phyloP scores from a whole-genome alignment of 768 basidiomycete genomes.

The Lyophyllum semitale region DNA sequence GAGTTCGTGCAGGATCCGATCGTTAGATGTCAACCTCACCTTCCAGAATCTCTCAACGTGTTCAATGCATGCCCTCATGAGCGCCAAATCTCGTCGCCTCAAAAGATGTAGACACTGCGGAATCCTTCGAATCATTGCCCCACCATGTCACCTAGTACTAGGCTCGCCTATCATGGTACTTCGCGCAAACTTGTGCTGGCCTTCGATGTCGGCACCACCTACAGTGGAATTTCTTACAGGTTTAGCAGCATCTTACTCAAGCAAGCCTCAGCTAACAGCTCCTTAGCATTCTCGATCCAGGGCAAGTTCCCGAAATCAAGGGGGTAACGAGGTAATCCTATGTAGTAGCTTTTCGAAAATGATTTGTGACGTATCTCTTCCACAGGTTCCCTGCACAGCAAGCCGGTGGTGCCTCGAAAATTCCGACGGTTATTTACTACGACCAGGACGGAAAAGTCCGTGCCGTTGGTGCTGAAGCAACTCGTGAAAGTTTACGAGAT shows the following conservation, averaged over 20 bases:
- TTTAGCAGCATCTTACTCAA: neutral
- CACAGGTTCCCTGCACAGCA: slow-evolving; percentile 52
- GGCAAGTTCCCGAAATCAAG: slow-evolving; percentile 40
- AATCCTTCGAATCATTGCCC: neutral
- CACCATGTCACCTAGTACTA: slow-evolving; percentile 7
- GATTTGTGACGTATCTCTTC: neutral
- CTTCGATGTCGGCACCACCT: slow-evolving; percentile 52
- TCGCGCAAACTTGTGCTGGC: slow-evolving; percentile 43
- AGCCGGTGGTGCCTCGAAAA: slow-evolving; percentile 48
- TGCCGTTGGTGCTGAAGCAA: slow-evolving; percentile 52
- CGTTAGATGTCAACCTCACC: neutral
- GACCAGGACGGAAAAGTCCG: slow-evolving; percentile 38
- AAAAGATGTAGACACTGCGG: neutral
- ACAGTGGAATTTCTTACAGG: slow-evolving; percentile 48
- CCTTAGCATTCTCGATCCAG: slow-evolving; percentile 38
- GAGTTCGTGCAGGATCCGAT: neutral
- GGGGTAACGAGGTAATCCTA: slow-evolving; percentile 48
- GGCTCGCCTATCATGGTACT: slow-evolving; percentile 36
- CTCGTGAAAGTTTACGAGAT: slow-evolving; percentile 39
- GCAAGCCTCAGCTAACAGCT: neutral
- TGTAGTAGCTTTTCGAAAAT: neutral
- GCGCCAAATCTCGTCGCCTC: neutral
- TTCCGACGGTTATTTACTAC: slow-evolving; percentile 51
- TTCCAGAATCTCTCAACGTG: neutral
- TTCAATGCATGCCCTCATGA: neutral